Base-by-base conservation (phyloP, 306 rosid species). In the Luffa acutangula region DNA sequence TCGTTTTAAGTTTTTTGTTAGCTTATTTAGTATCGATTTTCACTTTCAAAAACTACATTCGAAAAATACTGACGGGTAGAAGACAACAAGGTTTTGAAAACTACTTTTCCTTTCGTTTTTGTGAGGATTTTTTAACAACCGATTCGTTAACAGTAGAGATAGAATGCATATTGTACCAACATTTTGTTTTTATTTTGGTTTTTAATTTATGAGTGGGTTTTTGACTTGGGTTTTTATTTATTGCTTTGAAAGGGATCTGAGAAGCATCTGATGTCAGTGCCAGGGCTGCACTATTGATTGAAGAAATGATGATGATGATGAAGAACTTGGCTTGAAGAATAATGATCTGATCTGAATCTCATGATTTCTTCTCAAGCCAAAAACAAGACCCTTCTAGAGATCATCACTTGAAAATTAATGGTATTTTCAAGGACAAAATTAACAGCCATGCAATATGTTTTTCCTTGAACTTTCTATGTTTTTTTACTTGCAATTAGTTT, bases 241-340 rank as follows among this genome's bases (percentile, higher is more conserved):
- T 71, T 67, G 69, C 4, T 45, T 45, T 51, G 75, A 82, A 84
- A 94, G 97, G 93, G 87, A 8, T 82, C 90, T 79, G 97, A 85
- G 89, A 92, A 92, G 84, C 92, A 86, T 84, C 86, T 86, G 49
- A 84, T 86, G 93, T 81, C 96, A 60, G 59, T 73, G 77, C 59
- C 77, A 88, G 87, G 90, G 88, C 97, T 80, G 83, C 94, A 21
- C 83, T 89, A 31, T 84, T 87, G 85, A 92, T 90, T 69, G 88
- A 89, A 80, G 87, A 87, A 90, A 79, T 83, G 78, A 54, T 80
- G 37, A 59, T 51, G 5, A 39, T 3, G 1, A 17, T 3, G 3
- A 39, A 11, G 31, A 25, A 3, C 20, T 18, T 56, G 62, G 25
- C 25, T 56, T 56, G 62, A 21, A 58, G 13, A n/a, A 58, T 49